Evolutionary conservation across 2,329 filamentous ascomycete genomes (phyloP), one percentile per base, ranked within the genome.

Genomic region (Nectriaceae sp.): DNA sequence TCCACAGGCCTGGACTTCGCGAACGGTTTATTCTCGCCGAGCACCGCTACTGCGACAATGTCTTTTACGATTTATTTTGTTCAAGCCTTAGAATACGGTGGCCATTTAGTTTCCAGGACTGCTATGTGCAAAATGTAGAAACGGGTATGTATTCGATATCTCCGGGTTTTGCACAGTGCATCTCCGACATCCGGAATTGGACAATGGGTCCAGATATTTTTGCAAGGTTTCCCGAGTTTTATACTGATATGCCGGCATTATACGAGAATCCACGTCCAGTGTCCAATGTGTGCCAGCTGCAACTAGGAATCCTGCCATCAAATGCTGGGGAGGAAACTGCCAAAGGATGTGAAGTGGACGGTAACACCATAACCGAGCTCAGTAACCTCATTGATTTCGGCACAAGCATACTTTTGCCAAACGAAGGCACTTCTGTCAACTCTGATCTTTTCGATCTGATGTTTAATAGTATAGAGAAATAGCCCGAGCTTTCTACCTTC

Each of bases 181-280:
- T 66, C 4, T 40, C 50, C 11, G 60, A 66, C n/a, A 60, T 66
- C 6, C 63, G 62, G 15, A 31, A 53, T 0, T 66, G 64, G 64
- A 62, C 63, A 1, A 64, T 65, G 64, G 52, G 49, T 3, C 18
- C 40, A 0, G 64, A 66, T 15, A 57, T 66, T 36, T 65, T 66
- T 20, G 21, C 37, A 0, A 52, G 51, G 3, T 66, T 60, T 2
- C 64, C 64, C 1, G 64, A 66, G 24, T 49, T 66, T 11, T 52
- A 35, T 3, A 55, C 52, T 4, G 64, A 82, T 21, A 66, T 66
- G 0, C 64, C 62, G n/a, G n/a, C n/a, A n/a, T n/a, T n/a, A n/a
- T n/a, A n/a, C n/a, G n/a, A n/a, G n/a, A n/a, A n/a, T n/a, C n/a
- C n/a, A n/a, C n/a, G n/a, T n/a, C n/a, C n/a, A n/a, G n/a, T n/a